These are phyloP conservation scores for Meyerozyma carpophila DNA, from an alignment of 1,139 yeast genomes.

Conservation along the genomic window DNA sequence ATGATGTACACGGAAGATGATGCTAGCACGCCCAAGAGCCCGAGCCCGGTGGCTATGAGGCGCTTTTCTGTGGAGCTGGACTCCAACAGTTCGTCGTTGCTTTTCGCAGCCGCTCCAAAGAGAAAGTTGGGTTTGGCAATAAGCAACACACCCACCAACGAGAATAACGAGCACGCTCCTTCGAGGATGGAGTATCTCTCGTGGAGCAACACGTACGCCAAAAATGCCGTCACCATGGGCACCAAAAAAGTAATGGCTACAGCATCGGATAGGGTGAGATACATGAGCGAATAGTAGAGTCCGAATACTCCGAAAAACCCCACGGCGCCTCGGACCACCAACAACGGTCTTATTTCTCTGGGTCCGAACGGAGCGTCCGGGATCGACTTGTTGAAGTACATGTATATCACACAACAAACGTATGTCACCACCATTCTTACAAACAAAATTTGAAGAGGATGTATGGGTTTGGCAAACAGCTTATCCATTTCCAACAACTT, in stretches of 20 bases:
- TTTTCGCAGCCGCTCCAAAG: constrained; percentile 41
- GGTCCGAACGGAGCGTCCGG: constrained; percentile 74
- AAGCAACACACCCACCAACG: constrained; percentile 70
- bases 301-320: constrained; percentile 83
- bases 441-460: constrained; percentile 73
- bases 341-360: constrained; percentile 45
- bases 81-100: constrained; percentile 28
- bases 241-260: constrained; percentile 73
- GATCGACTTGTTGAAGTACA: constrained; percentile 43
- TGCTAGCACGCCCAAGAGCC: constrained; percentile 65
- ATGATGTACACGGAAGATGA: constrained; percentile 68
- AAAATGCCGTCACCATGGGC: constrained; percentile 71
- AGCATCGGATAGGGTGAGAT: constrained; percentile 69
- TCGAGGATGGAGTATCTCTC: constrained; percentile 69
- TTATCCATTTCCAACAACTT: constrained; percentile 64
- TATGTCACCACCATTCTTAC: constrained; percentile 74
- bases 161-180: constrained; percentile 61
- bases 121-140: constrained; percentile 81
- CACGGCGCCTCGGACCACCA: constrained; percentile 59
- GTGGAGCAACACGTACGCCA: constrained; percentile 62
- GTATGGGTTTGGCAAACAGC: constrained; percentile 50
- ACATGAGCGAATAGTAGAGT: constrained; percentile 67
- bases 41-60: constrained; percentile 57
- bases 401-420: constrained; percentile 48
- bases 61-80: constrained; percentile 36